Conservation (phyloP, 345 rosid genomes). For the Eucalyptus marginata region DNA sequence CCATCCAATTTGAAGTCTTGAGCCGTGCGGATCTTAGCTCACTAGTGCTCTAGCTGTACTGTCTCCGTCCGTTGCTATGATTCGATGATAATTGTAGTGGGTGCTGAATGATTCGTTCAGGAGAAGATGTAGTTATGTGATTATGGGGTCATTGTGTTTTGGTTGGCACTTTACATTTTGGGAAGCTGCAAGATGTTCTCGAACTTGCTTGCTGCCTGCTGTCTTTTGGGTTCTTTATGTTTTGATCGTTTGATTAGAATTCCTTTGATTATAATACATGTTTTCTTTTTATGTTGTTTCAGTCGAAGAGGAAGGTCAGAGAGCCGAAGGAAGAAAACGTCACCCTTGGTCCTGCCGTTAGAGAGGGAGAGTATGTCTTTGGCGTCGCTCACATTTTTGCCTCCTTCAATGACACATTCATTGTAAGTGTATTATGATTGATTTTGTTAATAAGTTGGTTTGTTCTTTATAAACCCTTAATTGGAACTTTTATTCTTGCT, state of each 20-base stretch:
- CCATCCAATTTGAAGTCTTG: neutral
- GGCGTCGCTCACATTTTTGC: conserved; percentile 92
- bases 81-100: neutral
- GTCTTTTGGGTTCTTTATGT: neutral
- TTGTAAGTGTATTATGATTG: conserved; percentile 27
- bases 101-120: neutral
- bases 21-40: neutral
- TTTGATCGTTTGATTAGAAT: neutral
- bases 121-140: neutral
- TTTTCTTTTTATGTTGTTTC: neutral
- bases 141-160: neutral
- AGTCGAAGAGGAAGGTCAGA: conserved; percentile 70
- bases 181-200: neutral
- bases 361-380: conserved; percentile 73
- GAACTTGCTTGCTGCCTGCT: neutral
- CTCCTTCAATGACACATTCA: conserved; percentile 88
- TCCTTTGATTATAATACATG: neutral
- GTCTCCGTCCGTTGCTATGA: neutral
- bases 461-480: neutral
- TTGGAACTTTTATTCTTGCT: neutral
- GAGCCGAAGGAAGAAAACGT: conserved; percentile 91
- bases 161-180: neutral
- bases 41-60: neutral
- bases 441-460: neutral
- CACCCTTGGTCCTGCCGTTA: conserved; percentile 67